A percentile compares a stretch with the other conserved stretches of the same genome.
These are phyloP conservation scores for Lactifluus piperatus DNA, from an alignment of 768 basidiomycete species.

Conservation along the genomic window DNA sequence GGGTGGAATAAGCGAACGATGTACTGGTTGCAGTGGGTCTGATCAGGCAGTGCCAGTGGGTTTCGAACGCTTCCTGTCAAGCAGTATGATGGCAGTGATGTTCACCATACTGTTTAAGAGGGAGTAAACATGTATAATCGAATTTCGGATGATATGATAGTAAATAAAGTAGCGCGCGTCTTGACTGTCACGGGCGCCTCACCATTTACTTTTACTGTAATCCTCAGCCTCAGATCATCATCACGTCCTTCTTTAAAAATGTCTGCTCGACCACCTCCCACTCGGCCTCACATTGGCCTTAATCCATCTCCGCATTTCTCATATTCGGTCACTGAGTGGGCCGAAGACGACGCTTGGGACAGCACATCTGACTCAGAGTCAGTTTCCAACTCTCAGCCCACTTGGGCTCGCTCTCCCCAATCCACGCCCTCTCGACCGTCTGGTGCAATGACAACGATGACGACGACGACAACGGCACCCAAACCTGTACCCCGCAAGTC, in stretches of 20 bases:
- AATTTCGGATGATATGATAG: no score
- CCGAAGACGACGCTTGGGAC: conserved; percentile 31
- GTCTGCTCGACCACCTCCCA: conserved; percentile 22
- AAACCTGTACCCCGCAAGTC: conserved; percentile 15
- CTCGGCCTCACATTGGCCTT: conserved; percentile 22
- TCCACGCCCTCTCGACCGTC: conserved; percentile 1
- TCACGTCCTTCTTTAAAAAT: conserved; percentile 1
- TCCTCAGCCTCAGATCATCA: no score
- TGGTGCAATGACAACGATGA: not conserved
- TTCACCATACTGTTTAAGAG: conserved; percentile 8
- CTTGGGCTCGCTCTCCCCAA: conserved; percentile 14
- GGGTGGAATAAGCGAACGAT: not conserved
- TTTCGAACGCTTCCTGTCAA: conserved; percentile 1
- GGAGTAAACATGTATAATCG: not conserved
- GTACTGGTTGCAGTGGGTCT: not conserved
- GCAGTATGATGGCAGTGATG: not conserved
- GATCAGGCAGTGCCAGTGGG: not conserved
- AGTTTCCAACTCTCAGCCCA: conserved; percentile 4
- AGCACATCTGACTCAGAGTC: conserved; percentile 27
- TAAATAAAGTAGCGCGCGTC: no score
- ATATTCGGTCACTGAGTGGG: conserved; percentile 23
- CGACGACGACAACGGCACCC: not conserved
- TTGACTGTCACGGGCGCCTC: no score
- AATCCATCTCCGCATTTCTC: conserved; percentile 20
- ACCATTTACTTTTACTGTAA: no score